Evolutionary conservation across 345 rosid genomes (phyloP), one percentile per base, ranked within the genome.

Genomic region (Salix udensis): DNA sequence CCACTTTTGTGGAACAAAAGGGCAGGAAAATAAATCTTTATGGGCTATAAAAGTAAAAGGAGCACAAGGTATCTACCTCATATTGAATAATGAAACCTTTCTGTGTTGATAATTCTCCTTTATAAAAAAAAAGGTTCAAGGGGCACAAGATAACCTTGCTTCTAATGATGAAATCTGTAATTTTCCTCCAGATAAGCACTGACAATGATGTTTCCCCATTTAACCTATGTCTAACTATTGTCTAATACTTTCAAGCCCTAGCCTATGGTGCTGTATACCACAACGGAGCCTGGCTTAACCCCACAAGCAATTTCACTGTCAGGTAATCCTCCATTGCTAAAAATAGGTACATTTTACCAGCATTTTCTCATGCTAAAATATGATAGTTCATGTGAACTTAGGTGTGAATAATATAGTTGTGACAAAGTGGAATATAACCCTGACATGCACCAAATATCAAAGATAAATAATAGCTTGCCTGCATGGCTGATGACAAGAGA

Each of bases 401-500:
- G 64, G 28, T 23, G 28, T 58, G 64, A 58, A n/a, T 58, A n/a
- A 12, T 58, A 58, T 23, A 23, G 64, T 58, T n/a, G 64, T 58
- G 23, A 23, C 13, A n/a, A n/a, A 58, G 64, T 23, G 13, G n/a
- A 69, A 46, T 7, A 26, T 42, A 53, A 28, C 15, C 21, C 37
- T 18, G 40, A 9, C 14, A n/a, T 37, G 12, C 65, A 36, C 52
- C n/a, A 10, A 76, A 68, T 19, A 18, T 28, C 8, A 64, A 1
- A 23, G 68, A 23, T 58, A 50, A 16, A 21, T 2, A 46, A 48
- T 62, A 71, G 44, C 80, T 48, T 74, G 89, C 97, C 97, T 44
- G 97, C 98, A 78, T 96, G 98, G 79, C 97, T 92, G 78, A 94
- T 89, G 71, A 93, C 93, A 67, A 91, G 99, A 76, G 98, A 96